phyloP scores from a whole-genome alignment of 345 rosid genomes.

The Acer yangbiense region DNA sequence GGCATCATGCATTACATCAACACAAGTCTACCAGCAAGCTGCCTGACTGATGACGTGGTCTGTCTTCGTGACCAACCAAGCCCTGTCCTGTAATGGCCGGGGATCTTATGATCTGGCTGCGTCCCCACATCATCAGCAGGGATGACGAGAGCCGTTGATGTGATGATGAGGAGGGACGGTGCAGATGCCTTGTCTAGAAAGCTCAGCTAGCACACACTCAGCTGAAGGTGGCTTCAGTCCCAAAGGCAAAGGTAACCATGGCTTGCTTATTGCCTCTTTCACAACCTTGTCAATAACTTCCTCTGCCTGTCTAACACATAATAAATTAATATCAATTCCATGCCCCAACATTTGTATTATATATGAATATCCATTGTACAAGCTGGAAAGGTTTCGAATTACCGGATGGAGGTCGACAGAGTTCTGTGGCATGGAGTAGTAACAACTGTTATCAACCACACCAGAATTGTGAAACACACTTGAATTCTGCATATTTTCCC shows the following conservation, averaged over 20 bases:
- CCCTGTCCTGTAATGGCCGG: not conserved
- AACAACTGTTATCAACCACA: constrained; percentile 22
- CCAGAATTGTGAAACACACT: constrained; percentile 30
- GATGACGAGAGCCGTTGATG: constrained; percentile 35
- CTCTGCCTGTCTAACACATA: constrained; percentile 53
- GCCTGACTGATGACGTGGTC: not conserved
- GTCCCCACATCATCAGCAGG: constrained; percentile 26
- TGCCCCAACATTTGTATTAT: not conserved
- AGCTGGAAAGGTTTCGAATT: constrained; percentile 11
- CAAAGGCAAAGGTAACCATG: constrained; percentile 87
- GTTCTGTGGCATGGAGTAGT: constrained; percentile 28
- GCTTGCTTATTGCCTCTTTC: constrained; percentile 87
- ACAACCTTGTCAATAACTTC: constrained; percentile 76
- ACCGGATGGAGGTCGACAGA: constrained; percentile 48
- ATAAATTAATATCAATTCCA: not conserved
- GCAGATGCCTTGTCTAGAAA: constrained; percentile 77
- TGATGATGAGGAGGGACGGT: constrained; percentile 46
- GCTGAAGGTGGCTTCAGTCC: constrained; percentile 88
- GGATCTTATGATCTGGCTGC: not conserved
- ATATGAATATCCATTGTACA: too few relatives aligned
- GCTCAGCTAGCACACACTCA: constrained; percentile 78
- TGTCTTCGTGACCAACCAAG: not conserved
- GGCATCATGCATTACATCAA: not conserved
- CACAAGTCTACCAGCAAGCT: not conserved
- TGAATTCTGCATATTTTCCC: constrained; percentile 41